phyloP scores from a whole-genome alignment of 2,329 filamentous ascomycete genomes.

The Fusarium stilboides region DNA sequence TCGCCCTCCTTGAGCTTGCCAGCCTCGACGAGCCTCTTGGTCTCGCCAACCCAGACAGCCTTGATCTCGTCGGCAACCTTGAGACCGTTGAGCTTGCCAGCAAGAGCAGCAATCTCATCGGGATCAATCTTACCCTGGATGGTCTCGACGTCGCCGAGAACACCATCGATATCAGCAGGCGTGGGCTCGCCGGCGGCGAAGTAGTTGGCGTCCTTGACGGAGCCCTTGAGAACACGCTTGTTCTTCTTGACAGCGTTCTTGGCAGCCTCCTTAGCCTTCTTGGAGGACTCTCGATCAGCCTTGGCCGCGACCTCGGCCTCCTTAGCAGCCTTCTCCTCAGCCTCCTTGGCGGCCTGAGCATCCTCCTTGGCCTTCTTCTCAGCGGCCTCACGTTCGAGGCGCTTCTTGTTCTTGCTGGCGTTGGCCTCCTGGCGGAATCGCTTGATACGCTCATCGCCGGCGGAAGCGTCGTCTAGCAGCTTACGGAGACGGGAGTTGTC shows the following conservation, averaged over 20 bases:
- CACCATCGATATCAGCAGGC: constrained; percentile 84
- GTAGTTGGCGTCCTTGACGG: constrained; percentile 98
- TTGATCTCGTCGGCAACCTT: constrained; percentile 90
- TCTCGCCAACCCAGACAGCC: constrained; percentile 83
- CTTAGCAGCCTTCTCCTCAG: constrained; percentile 83
- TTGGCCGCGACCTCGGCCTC: constrained; percentile 92
- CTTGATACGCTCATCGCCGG: constrained; percentile 95
- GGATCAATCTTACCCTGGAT: constrained; percentile 90
- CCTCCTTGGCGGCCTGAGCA: constrained; percentile 84
- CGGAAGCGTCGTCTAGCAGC: constrained; percentile 88
- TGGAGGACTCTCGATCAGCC: constrained; percentile 83
- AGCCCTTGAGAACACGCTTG: constrained; percentile 95
- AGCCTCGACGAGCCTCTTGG: constrained; percentile 81
- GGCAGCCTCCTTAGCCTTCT: constrained; percentile 98
- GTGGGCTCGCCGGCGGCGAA: constrained; percentile 83
- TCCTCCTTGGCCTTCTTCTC: constrained; percentile 91
- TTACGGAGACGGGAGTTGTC: constrained; percentile 92
- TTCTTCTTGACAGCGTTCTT: constrained; percentile 99
- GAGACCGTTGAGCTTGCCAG: constrained; percentile 82
- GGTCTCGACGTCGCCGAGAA: constrained; percentile 87
- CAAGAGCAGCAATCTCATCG: constrained; percentile 89
- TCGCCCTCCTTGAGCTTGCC: constrained; percentile 92
- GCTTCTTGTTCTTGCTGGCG: constrained; percentile 97
- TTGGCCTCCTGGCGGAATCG: constrained; percentile 93
- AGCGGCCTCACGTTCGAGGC: constrained; percentile 89